Base-by-base conservation (phyloP, 1,284 basidiomycete species). In the Kalmanozyma brasiliensis region DNA sequence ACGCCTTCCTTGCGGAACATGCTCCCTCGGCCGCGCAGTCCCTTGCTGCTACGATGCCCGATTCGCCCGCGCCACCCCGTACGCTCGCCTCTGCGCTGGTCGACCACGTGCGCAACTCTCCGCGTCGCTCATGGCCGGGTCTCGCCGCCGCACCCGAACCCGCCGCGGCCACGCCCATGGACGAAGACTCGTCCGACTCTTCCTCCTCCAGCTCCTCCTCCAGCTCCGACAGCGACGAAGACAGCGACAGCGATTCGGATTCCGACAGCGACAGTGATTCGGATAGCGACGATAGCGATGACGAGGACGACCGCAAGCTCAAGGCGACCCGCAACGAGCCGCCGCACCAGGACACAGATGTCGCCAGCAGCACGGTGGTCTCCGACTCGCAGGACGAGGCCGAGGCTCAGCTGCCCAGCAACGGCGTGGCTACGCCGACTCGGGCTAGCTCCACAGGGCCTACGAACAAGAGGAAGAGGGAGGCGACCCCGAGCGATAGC, bases 331-430 rank as follows among this genome's bases (percentile, higher is more conserved):
- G 7, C 26, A 29, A 48, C 23, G 51, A 60, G 52, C 23, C 26
- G n/a, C 57, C 63, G 7, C 49, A 52, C 34, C 62, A 59, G 46
- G 62, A 65, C 44, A 47, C 32, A 19, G 62, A 65, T 29, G 62
- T 49, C 17, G 62, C 62, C n/a, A 59, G 56, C 11, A 59, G 56
- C 9, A 65, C 62, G 22, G 23, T 63, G 23, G 56, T 55, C 4
- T 63, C 60, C 3, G 66, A 69, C 37, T 69, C 66, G 47, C 66
- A 63, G 42, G 66, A 63, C 32, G 66, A 69, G 51, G 52, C 66
- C 3, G 66, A 69, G 47, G 66, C 66, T 2, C 47, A 63, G 20
- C 37, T 64, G 9, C 44, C 55, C 6, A 64, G 66, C 49, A 69
- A 59, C 9, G 66, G 60, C 32, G 35, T 69, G 5, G 59, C 60